A percentile compares a stretch with the other conserved stretches of the same genome.
phyloP scores from a whole-genome alignment of 1,284 basidiomycete species.

The Tranzscheliella williamsii region DNA sequence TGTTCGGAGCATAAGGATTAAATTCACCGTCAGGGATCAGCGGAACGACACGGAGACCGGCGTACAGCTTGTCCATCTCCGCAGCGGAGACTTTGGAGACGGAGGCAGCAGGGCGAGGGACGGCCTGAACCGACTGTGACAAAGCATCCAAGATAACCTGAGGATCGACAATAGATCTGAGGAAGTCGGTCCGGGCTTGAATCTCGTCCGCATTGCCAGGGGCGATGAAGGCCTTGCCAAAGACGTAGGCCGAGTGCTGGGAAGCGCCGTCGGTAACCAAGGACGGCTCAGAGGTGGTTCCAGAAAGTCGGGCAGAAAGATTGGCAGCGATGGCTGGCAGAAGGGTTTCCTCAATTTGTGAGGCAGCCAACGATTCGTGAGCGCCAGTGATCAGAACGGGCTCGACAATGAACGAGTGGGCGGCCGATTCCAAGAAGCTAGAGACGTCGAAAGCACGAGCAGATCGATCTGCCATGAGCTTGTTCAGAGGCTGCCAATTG shows the following conservation, averaged over 20 bases:
- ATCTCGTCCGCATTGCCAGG: slow-evolving; percentile 2
- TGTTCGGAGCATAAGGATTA: slow-evolving; percentile 40
- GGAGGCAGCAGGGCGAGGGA: slow-evolving; percentile 6
- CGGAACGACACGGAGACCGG: slow-evolving; percentile 25
- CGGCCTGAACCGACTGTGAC: slow-evolving; percentile 3
- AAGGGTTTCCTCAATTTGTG: slow-evolving; percentile 15
- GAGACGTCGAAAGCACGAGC: slow-evolving; percentile 5
- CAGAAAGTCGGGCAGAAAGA: slow-evolving; percentile 12
- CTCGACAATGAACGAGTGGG: slow-evolving; percentile 38
- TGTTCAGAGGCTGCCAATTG: slow-evolving; percentile 31
- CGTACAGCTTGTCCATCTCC: slow-evolving; percentile 25
- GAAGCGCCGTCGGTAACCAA: slow-evolving; percentile 17
- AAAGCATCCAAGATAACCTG: slow-evolving; percentile 15
- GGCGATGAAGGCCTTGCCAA: slow-evolving; percentile 24
- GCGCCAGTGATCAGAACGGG: slow-evolving; percentile 45
- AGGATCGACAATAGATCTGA: slow-evolving; percentile 22
- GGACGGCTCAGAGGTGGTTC: slow-evolving; percentile 1
- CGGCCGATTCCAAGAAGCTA: slow-evolving; percentile 5
- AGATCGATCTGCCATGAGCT: slow-evolving; percentile 2
- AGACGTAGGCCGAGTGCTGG: slow-evolving; percentile 29
- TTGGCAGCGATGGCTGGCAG: slow-evolving; percentile 18
- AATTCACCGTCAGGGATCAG: slow-evolving; percentile 36
- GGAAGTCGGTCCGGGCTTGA: slow-evolving; percentile 12
- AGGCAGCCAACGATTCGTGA: slow-evolving; percentile 15
- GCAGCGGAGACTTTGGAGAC: slow-evolving; percentile 21